These are phyloP conservation scores for Psidium guajava DNA, from an alignment of 345 rosid genomes.

Conservation along the genomic window DNA sequence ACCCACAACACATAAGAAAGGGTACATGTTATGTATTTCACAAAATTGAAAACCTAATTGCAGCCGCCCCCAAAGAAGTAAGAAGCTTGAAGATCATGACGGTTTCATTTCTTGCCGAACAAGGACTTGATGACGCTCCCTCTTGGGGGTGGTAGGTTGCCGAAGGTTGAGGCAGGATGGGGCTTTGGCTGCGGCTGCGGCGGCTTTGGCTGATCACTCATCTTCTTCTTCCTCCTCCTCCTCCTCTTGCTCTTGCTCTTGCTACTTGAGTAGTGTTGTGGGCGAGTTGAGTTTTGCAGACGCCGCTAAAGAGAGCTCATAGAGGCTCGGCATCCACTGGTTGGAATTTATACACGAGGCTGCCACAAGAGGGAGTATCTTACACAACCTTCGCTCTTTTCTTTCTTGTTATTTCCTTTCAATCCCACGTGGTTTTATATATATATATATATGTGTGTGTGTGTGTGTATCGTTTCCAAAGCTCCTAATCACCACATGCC, in stretches of 20 bases:
- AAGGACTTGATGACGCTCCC: background rate
- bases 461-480: background rate
- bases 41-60: background rate
- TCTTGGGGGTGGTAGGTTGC: constrained; percentile 2
- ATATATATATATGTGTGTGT: too few species aligned
- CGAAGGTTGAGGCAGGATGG: background rate
- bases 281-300: background rate
- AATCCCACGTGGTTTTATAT: background rate
- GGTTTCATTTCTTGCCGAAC: background rate
- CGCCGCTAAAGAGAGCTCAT: background rate
- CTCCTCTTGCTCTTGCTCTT: background rate
- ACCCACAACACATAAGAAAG: background rate
- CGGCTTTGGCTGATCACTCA: background rate
- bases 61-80: background rate
- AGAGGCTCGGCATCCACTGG: background rate
- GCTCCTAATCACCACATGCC: background rate
- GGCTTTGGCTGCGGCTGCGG: background rate
- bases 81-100: background rate
- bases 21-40: background rate
- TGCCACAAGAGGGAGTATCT: background rate
- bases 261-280: background rate
- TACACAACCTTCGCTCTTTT: background rate
- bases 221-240: background rate
- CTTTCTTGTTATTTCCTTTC: background rate
- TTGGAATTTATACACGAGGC: background rate